Conservation (phyloP, 2,329 filamentous ascomycete genomes). For the Ceratocystis colombiana region DNA sequence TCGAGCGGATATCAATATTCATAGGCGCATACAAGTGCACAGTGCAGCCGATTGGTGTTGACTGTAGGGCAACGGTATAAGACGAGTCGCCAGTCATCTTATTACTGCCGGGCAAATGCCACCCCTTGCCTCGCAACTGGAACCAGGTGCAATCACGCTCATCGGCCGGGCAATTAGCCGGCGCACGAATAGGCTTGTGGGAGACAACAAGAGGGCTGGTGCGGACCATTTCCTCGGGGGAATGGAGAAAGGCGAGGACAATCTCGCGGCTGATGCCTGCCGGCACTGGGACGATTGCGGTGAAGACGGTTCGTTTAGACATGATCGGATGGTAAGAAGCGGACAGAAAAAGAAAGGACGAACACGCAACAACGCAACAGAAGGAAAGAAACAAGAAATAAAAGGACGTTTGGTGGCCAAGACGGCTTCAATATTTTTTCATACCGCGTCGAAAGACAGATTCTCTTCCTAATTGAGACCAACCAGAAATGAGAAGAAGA, state of each 20-base stretch:
- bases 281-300: slow-evolving; percentile 69
- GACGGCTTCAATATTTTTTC: neutral
- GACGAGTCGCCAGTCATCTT: slow-evolving; percentile 48
- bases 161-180: slow-evolving; percentile 55
- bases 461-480: too few relatives aligned
- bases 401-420: neutral
- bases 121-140: slow-evolving; percentile 64
- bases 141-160: slow-evolving; percentile 67
- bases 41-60: slow-evolving; percentile 61
- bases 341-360: slow-evolving; percentile 8
- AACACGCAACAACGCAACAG: neutral
- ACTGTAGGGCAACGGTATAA: slow-evolving; percentile 73
- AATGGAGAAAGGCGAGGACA: slow-evolving; percentile 66
- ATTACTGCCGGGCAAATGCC: slow-evolving; percentile 57
- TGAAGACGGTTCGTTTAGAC: slow-evolving; percentile 63
- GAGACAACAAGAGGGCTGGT: slow-evolving; percentile 74
- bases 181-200: slow-evolving; percentile 57
- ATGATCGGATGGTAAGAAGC: slow-evolving; percentile 35
- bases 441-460: neutral
- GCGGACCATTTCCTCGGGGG: slow-evolving; percentile 75
- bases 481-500: neutral
- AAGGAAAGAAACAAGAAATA: slow-evolving; percentile 1
- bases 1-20: slow-evolving; percentile 66
- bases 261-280: slow-evolving; percentile 54
- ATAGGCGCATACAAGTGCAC: slow-evolving; percentile 78